Base-by-base conservation (phyloP, 1,284 basidiomycete genomes). In the Ganoderma boninense region DNA sequence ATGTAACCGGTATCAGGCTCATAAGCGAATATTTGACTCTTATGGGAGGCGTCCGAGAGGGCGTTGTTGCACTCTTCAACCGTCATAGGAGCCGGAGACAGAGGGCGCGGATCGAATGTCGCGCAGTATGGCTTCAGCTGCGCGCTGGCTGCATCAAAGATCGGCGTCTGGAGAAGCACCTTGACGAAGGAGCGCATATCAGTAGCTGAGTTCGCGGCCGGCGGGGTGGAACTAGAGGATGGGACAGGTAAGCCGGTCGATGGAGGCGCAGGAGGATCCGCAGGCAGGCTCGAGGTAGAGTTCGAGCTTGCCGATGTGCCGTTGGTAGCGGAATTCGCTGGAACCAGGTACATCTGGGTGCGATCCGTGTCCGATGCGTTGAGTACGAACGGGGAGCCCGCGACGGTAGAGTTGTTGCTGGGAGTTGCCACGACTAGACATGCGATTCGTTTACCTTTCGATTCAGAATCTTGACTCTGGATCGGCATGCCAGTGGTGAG, bases 1-100 rank as follows among this genome's bases (percentile, higher is more conserved):
- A 93, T 77, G 38, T 80, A 80, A 11, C 87, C 86, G 13, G 83
- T 86, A 2, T 67, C 68, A 6, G 82, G 77, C 71, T 90, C 82
- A 75, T 87, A 93, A 26, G 84, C 78, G 79, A 93, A 93, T 5
- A 83, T 74, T 78, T 93, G 92, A 73, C 88, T 90, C 75, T 79
- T 81, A 71, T 87, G 84, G 3, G 73, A 65, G 32, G 75, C 77
- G 6, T 75, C 69, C 10, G 77, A 71, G 2, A 70, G 63, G 56
- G 69, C 71, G 20, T 71, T 64, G 46, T 73, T 66, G 74, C 90
- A 92, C 16, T 74, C 76, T 66, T 85, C 78, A 76, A 88, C 84
- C 4, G 82, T 84, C 74, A 92, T 81, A 7, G 87, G 84, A 13
- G 85, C 82, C 0, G 89, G 83, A 1, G 79, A 73, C 10, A 80